Evolutionary conservation across 371 early-diverging fungal species (phyloP).

Genomic region (Chytridium lagenaria): DNA sequence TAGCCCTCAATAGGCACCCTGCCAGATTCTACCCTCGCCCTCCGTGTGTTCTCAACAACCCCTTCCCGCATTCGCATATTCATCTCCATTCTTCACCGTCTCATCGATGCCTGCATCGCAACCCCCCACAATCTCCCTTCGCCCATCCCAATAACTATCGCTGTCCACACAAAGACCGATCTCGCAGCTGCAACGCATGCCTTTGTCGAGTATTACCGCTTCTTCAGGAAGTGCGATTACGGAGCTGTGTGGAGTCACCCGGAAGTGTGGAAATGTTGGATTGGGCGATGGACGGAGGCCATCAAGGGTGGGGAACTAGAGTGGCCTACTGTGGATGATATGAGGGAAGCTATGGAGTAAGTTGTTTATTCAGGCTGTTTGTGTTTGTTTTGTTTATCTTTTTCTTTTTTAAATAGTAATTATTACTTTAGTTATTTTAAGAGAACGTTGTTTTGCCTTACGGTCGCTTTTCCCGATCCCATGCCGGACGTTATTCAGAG

Average conservation of each 20-base stretch:
- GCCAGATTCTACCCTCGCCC: too few relatives aligned
- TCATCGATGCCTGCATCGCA: too few relatives aligned
- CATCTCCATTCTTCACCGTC: too few relatives aligned
- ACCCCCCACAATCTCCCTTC: background rate
- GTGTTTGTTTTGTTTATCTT: background rate
- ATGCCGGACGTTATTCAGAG: slow-evolving; percentile 21
- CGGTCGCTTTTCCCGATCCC: slow-evolving; percentile 2
- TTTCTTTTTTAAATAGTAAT: background rate
- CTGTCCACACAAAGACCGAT: background rate
- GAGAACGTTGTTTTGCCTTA: slow-evolving; percentile 5
- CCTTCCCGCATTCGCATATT: too few relatives aligned
- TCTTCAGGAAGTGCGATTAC: background rate
- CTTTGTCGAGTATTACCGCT: slow-evolving; percentile 6
- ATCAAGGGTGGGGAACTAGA: background rate
- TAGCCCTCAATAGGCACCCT: too few relatives aligned
- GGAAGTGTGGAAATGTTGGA: background rate
- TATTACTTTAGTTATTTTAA: background rate
- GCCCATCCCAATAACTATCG: background rate
- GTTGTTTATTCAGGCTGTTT: too few relatives aligned
- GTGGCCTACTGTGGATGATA: background rate
- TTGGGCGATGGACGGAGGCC: background rate
- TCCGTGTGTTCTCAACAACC: too few relatives aligned
- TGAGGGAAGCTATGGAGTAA: background rate
- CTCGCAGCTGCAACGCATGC: background rate
- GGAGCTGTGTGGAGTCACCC: background rate